A percentile compares a stretch with the other conserved stretches of the same genome.
phyloP scores from a whole-genome alignment of 192 early-diverging fungal genomes.

The Gaertneriomyces semiglobifer region DNA sequence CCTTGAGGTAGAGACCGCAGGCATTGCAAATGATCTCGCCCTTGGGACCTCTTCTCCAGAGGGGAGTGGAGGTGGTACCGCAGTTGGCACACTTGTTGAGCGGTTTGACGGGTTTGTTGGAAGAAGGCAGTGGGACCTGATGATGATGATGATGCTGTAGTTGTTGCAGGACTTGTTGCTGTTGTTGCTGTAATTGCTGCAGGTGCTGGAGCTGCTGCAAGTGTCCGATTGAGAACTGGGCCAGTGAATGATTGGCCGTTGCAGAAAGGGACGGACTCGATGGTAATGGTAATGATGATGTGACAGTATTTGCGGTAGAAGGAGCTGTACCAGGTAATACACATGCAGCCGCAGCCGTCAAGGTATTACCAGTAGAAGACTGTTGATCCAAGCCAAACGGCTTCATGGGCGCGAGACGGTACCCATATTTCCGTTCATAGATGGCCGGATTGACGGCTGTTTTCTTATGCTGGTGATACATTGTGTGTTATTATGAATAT shows the following conservation, averaged over 20 bases:
- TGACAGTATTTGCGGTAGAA: no score
- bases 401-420: no score
- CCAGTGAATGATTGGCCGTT: no score
- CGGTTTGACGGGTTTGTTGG: neutral
- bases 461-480: no score
- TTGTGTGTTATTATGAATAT: no score
- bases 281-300: no score
- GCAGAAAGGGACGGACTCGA: no score
- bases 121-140: neutral
- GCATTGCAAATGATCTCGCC: constrained; percentile 39
- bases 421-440: constrained; percentile 1
- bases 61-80: constrained; percentile 79
- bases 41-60: constrained; percentile 88
- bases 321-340: no score
- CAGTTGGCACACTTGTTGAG: constrained; percentile 72
- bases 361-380: no score
- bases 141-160: neutral
- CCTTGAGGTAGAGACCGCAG: constrained; percentile 37
- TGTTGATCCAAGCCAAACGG: no score
- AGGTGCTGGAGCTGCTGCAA: neutral
- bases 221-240: neutral
- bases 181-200: neutral
- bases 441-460: neutral
- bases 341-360: no score
- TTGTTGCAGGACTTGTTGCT: constrained; percentile 10